Evolutionary conservation across 352 stramenopile genomes (phyloP), one percentile per base, ranked within the genome.

Genomic region (Phytophthora pinifolia): DNA sequence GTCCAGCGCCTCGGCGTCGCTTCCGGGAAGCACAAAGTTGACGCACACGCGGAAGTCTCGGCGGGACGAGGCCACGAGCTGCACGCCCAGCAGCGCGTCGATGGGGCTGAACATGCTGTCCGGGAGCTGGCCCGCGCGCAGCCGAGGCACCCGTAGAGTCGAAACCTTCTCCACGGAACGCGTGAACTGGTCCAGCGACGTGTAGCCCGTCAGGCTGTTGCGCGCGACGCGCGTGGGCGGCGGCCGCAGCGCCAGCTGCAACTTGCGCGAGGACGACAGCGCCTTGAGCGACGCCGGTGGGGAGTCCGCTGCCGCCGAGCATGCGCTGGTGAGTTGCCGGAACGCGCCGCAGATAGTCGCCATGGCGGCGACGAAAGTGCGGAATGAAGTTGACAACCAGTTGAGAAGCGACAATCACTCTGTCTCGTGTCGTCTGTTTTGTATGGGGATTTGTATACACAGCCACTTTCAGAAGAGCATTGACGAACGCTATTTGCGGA

Each of bases 11-110:
- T 86, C 74, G 0, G 83, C 83, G 13, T 72, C 54, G 14, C 69
- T 86, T 0, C 66, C 75, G 1, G 73, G 69, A 4, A 76, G 54
- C 0, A 93, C 80, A 53, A 83, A 86, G 41, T 88, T 85, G 17
- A 89, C 79, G 37, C 74, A 79, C 22, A 68, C 76, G 34, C 79
- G 74, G 63, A 78, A 91, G 57, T 88, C 81, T 6, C 69, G 65
- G 6, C 76, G 72, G 9, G 65, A 72, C 10, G 81, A 91, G 27
- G 74, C 62, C 36, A 79, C 69, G 4, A 91, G 63, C 39, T 83
- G 74, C 32, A 91, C 46, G 17, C 81, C 81, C 20, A 91, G 50
- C 14, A 72, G 47, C 8, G 54, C 64, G 52, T 86, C 76, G 42
- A 86, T 47, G 4, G 74, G 74, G 60, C 62, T 84, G 42, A 65